These are phyloP conservation scores for Mesotaenium endlicherianum DNA, from an alignment of 139 green algal species.

Conservation along the genomic window DNA sequence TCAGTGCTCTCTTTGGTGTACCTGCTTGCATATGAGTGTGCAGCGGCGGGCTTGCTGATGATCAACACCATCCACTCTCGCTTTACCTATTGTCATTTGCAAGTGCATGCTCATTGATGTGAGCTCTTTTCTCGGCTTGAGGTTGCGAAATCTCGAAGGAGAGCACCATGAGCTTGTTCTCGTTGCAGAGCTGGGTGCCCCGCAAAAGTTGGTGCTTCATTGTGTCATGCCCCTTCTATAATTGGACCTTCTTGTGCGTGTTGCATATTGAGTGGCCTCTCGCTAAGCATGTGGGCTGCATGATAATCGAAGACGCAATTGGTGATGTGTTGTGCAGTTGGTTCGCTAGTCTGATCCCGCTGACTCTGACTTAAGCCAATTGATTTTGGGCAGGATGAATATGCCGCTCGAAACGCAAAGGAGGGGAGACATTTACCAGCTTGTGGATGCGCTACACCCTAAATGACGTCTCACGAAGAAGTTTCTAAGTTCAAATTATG, in stretches of 20 bases:
- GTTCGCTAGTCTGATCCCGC: background rate
- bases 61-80: background rate
- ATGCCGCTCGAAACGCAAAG: conserved; percentile 12
- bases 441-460: background rate
- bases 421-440: conserved; percentile 20
- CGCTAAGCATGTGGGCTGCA: background rate
- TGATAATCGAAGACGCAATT: background rate
- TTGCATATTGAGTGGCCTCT: no score
- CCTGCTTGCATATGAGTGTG: no score
- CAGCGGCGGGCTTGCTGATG: background rate
- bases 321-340: background rate
- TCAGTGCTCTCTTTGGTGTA: no score
- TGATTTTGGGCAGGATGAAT: conserved; percentile 11
- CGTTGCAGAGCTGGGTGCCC: no score
- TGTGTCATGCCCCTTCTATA: background rate
- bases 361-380: background rate
- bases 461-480: no score
- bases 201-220: background rate
- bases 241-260: background rate
- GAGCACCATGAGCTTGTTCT: no score
- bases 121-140: background rate
- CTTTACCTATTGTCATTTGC: background rate
- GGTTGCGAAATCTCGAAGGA: no score
- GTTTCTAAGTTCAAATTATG: no score
- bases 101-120: background rate